Evolutionary conservation across 345 rosid genomes (phyloP), one percentile per base, ranked within the genome.

Genomic region (Balakata baccata): DNA sequence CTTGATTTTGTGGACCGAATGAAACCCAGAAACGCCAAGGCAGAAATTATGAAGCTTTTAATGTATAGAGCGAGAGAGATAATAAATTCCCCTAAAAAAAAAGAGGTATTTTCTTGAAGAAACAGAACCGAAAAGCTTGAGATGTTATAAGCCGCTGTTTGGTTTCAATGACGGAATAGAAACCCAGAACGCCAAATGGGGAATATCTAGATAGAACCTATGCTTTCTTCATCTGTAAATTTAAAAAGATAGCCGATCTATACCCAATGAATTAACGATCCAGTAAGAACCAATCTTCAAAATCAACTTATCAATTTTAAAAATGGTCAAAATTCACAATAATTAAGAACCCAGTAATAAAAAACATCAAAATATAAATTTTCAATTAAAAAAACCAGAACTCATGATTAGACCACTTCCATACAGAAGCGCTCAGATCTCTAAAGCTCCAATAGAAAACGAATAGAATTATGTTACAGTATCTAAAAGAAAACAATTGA

Each of bases 401-500:
- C 64, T 72, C 72, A 70, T 23, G 64, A 49, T 50, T 39, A n/a
- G 57, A 67, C 43, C 1, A 75, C 52, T 22, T 14, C 70, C 52
- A 76, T 38, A 68, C 56, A 50, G 22, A 72, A 63, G 45, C 29
- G 1, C 18, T 78, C 87, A 86, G 92, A 86, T 83, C 88, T 77
- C 84, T 67, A 75, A 73, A 64, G 67, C 46, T 74, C 74, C 60
- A 70, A 79, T 58, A 64, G 59, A 54, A 82, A 70, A 82, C 49
- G 20, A 58, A 8, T 29, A 29, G 34, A 29, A 29, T 29, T 29
- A 29, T 29, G 34, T 34, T 13, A 22, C 11, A 58, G 45, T 74
- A 76, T 23, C 38, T 50, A 77, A 52, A 18, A 49, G 22, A 14
- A 38, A 23, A 64, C 41, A 62, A 71, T n/a, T 23, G 78, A 82